Evolutionary conservation across 208 protist genomes (phyloP).

Genomic region (Leishmania gerbilli): DNA sequence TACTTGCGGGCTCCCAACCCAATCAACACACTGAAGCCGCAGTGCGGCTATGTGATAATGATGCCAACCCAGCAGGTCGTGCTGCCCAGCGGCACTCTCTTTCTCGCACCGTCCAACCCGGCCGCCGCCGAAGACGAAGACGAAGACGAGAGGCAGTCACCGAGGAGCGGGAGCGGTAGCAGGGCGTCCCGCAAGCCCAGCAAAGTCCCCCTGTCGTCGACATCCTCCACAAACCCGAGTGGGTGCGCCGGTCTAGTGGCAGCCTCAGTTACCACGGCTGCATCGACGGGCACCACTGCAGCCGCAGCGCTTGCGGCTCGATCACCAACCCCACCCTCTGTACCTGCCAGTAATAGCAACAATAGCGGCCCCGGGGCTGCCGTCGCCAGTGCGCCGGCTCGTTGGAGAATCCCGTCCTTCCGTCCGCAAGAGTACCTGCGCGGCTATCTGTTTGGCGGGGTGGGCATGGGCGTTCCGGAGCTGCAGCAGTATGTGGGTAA

Average conservation of each 20-base stretch:
- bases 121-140: background rate
- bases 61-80: constrained; percentile 45
- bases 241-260: background rate
- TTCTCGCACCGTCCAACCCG: constrained; percentile 22
- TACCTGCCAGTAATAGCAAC: background rate
- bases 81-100: constrained; percentile 29
- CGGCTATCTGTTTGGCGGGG: constrained; percentile 67
- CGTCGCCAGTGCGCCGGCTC: constrained; percentile 12
- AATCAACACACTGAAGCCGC: constrained; percentile 89
- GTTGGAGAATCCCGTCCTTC: constrained; percentile 63
- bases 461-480: constrained; percentile 79
- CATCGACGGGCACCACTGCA: background rate
- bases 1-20: constrained; percentile 88
- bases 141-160: constrained; percentile 13
- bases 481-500: constrained; percentile 88
- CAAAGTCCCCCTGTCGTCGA: background rate
- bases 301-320: background rate
- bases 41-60: constrained; percentile 83
- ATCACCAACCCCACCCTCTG: background rate
- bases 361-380: background rate
- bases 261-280: background rate
- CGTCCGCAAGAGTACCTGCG: constrained; percentile 80
- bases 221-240: background rate
- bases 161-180: background rate
- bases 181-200: background rate